phyloP scores from a whole-genome alignment of 768 basidiomycete species.

The Pleurotus eryngii region DNA sequence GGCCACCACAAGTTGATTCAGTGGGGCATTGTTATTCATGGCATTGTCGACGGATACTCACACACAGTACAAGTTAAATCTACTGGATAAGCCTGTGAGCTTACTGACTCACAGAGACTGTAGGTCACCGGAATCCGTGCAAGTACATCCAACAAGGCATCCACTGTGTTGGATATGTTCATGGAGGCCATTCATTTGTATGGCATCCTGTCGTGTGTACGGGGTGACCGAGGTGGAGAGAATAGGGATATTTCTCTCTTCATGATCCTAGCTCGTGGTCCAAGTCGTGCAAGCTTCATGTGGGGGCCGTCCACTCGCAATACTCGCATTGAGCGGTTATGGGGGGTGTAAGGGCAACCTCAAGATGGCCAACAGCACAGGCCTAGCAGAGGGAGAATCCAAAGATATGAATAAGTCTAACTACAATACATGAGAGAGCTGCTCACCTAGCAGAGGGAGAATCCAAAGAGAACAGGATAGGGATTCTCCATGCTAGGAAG shows the following conservation, averaged over 20 bases:
- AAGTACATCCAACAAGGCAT: constrained; percentile 24
- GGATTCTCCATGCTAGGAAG: too few species aligned
- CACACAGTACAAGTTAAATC: constrained; percentile 14
- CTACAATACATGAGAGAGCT: too few species aligned
- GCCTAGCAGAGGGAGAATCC: too few species aligned
- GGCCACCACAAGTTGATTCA: constrained; percentile 31
- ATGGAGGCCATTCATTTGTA: constrained; percentile 16
- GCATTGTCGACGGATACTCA: constrained; percentile 20
- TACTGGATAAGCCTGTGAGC: neutral
- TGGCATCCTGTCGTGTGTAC: constrained; percentile 25
- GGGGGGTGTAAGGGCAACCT: too few species aligned
- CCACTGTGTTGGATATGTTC: constrained; percentile 25
- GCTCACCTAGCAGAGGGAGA: too few species aligned
- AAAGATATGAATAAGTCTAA: too few species aligned
- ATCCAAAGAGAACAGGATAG: too few species aligned
- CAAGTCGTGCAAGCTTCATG: constrained; percentile 27
- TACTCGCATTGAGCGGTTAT: constrained; percentile 34
- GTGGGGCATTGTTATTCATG: constrained; percentile 27
- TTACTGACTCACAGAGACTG: constrained; percentile 9
- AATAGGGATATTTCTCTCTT: constrained; percentile 27
- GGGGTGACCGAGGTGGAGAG: constrained; percentile 32
- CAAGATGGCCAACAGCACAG: too few species aligned
- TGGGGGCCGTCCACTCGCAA: constrained; percentile 30
- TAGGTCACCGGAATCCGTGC: constrained; percentile 24
- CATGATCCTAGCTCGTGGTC: constrained; percentile 31